A percentile compares a stretch with the other conserved stretches of the same genome.
These are phyloP conservation scores for Xenosphaeropsis pyriputrescens DNA, from an alignment of 2,329 filamentous ascomycete species.

Conservation along the genomic window DNA sequence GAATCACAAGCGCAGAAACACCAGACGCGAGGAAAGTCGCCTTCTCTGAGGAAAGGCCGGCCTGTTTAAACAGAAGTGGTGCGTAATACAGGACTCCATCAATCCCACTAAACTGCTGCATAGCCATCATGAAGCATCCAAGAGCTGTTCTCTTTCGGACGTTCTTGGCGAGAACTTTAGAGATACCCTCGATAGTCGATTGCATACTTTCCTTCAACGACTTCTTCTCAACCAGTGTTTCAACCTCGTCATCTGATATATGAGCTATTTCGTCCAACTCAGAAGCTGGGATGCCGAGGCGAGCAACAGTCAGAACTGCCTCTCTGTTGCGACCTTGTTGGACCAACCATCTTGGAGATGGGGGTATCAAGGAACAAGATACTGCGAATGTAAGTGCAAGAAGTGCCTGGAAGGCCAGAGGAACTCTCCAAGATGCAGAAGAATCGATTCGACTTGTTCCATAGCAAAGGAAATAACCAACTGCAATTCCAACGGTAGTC, in stretches of 20 bases:
- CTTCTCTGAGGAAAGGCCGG: slow-evolving; percentile 36
- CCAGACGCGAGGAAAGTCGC: slow-evolving; percentile 46
- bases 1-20: slow-evolving; percentile 41
- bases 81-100: slow-evolving; percentile 48
- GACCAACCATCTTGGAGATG: slow-evolving; percentile 43
- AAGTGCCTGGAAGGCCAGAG: slow-evolving; percentile 32
- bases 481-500: slow-evolving; percentile 30
- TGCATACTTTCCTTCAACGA: background rate
- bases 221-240: slow-evolving; percentile 1
- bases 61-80: slow-evolving; percentile 41
- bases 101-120: slow-evolving; percentile 46
- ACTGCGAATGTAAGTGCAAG: slow-evolving; percentile 24
- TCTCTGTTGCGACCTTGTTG: slow-evolving; percentile 28
- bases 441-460: slow-evolving; percentile 30
- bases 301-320: slow-evolving; percentile 24
- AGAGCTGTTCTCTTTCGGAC: slow-evolving; percentile 32
- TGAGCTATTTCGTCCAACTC: slow-evolving; percentile 8
- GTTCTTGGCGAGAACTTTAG: slow-evolving; percentile 20
- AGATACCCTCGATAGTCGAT: slow-evolving; percentile 8
- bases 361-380: slow-evolving; percentile 27
- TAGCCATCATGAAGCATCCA: slow-evolving; percentile 39
- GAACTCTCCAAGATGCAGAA: slow-evolving; percentile 38
- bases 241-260: slow-evolving; percentile 1
- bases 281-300: slow-evolving; percentile 8
- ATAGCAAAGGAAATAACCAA: slow-evolving; percentile 47